Conservation (phyloP, 2,329 filamentous ascomycete species). For the Beauveria scarabaeidicola region DNA sequence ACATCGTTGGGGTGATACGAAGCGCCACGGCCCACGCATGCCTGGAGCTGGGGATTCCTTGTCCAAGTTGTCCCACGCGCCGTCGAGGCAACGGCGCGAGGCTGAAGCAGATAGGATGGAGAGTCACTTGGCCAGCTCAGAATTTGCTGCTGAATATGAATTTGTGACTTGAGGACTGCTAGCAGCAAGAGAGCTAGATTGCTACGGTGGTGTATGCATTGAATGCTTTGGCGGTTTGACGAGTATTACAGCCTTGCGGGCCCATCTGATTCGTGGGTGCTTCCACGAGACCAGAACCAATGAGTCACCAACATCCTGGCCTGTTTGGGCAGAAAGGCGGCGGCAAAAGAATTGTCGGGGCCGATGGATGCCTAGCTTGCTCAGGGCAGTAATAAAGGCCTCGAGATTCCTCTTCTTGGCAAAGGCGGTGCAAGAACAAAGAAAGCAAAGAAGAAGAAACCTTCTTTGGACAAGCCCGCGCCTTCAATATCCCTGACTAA, state of each 20-base stretch:
- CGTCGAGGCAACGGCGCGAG: background rate
- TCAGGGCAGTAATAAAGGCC: background rate
- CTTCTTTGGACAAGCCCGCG: background rate
- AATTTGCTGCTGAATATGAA: background rate
- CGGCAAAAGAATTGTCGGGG: background rate
- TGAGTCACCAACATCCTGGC: constrained; percentile 9
- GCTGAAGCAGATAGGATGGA: background rate
- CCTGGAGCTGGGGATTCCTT: constrained; percentile 2
- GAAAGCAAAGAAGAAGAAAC: background rate
- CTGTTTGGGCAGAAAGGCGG: background rate
- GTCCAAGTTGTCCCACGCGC: constrained; percentile 1
- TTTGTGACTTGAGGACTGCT: background rate
- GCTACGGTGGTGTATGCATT: background rate
- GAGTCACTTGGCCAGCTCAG: too few species aligned
- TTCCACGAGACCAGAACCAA: constrained; percentile 3
- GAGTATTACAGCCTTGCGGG: background rate
- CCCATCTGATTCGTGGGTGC: background rate
- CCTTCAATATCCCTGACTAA: background rate
- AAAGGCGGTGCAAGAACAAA: background rate
- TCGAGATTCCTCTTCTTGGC: background rate
- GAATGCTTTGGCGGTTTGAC: background rate
- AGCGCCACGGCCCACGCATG: background rate
- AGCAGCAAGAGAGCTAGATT: background rate
- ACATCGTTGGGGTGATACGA: background rate
- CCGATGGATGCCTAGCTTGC: constrained; percentile 6